Evolutionary conservation across 2,329 filamentous ascomycete species (phyloP), one percentile per base, ranked within the genome.

Genomic region (Alternaria angustiovoidea): DNA sequence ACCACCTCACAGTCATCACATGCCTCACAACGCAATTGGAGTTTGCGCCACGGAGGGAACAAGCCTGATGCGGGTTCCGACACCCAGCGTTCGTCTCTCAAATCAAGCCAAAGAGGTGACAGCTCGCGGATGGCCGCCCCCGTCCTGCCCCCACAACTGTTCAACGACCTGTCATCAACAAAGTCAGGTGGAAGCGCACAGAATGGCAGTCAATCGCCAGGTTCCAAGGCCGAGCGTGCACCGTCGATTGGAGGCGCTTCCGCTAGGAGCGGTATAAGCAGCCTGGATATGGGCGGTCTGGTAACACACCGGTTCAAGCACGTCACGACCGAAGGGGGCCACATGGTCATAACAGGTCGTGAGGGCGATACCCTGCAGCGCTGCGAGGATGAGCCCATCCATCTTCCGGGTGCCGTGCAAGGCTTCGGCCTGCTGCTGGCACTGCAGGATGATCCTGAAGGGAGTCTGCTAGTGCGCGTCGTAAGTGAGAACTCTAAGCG

Each of bases 351-450:
- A 54, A 95, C 92, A 1, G 93, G 93, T 6, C 85, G 90, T 56
- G 88, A 92, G 54, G 89, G 88, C 2, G 85, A 88, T 2, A 87
- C 85, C 1, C 80, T 95, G 44, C 91, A 96, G 73, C 86, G 88
- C 53, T 97, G 93, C 72, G 93, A 97, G 76, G 93, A 97, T 71
- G 93, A 97, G 71, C 93, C 93, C 0, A 96, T 97, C 26, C 92
- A 94, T 66, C 90, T 93, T 1, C 93, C 93, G 1, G 93, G 93
- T 34, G 91, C 91, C 1, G 81, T 94, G 0, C 93, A 97, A 75
- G 84, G 87, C 1, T 97, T 96, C 68, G 93, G 93, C 1, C 83
- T 91, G 4, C 81, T 97, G 24, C 71, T 97, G 32, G 92, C 89
- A 0, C 77, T 97, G 20, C 86, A 89, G 54, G 91, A 94, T 74